These are phyloP conservation scores for Chenopodium suecicum DNA, from an alignment of 148 eudicot genomes.

Conservation along the genomic window DNA sequence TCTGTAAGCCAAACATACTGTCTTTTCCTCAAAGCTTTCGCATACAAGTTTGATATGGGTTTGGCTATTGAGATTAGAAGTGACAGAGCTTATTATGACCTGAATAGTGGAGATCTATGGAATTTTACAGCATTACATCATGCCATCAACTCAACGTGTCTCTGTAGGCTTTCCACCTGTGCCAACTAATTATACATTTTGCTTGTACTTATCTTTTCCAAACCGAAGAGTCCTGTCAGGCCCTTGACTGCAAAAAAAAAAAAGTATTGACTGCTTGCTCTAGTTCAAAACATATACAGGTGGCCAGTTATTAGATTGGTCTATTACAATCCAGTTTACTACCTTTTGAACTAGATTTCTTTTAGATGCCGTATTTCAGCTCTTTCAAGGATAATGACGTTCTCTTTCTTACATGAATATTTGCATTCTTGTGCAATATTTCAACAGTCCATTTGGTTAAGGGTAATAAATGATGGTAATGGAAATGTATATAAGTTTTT, in stretches of 20 bases:
- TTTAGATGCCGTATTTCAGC: neutral
- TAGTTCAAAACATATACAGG: neutral
- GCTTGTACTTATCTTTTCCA: neutral
- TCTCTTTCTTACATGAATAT: neutral
- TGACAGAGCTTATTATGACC: neutral
- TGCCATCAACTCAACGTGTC: neutral
- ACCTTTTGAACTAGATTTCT: neutral
- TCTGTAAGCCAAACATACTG: neutral
- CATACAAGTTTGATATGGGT: neutral
- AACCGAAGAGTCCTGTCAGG: neutral
- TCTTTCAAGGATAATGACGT: neutral
- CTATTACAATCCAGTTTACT: neutral
- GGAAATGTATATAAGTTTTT: too few relatives aligned
- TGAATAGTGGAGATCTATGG: too few relatives aligned
- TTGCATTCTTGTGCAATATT: neutral
- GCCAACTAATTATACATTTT: neutral
- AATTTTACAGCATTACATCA: too few relatives aligned
- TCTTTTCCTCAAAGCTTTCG: neutral
- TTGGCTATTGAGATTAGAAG: neutral
- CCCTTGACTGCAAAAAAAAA: too few relatives aligned
- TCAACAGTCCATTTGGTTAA: too few relatives aligned
- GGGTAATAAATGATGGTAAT: too few relatives aligned
- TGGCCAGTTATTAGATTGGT: neutral
- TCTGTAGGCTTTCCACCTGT: neutral
- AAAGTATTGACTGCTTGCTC: neutral